phyloP scores from a whole-genome alignment of 1,284 basidiomycete species.

The Singerocomus inundabilis region DNA sequence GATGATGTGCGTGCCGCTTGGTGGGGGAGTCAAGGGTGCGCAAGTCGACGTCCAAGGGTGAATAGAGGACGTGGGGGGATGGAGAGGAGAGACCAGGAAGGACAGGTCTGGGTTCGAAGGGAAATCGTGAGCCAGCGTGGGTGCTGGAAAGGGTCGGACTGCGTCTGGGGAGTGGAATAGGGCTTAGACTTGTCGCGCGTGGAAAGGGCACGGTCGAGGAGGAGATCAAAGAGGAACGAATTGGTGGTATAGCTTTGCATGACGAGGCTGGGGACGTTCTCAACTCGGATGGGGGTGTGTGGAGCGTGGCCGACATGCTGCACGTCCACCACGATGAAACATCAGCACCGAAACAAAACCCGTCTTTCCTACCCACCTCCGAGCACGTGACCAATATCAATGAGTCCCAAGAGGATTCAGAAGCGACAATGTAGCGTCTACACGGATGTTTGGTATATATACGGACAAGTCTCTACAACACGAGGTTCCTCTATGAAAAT shows the following conservation, averaged over 20 bases:
- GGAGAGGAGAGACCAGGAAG: background rate
- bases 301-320: conserved; percentile 34
- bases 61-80: background rate
- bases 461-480: conserved; percentile 16
- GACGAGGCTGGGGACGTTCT: background rate
- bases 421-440: background rate
- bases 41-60: conserved; percentile 17
- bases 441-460: conserved; percentile 11
- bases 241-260: background rate
- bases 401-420: background rate
- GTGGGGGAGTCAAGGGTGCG: conserved; percentile 4
- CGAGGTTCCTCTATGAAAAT: conserved; percentile 31
- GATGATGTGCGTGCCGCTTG: conserved; percentile 8
- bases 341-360: background rate
- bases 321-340: conserved; percentile 16
- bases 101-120: conserved; percentile 23
- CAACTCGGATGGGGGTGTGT: conserved; percentile 20
- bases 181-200: conserved; percentile 2
- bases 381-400: conserved; percentile 28
- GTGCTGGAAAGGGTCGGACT: conserved; percentile 11
- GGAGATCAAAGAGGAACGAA: conserved; percentile 3
- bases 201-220: conserved; percentile 25
- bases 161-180: conserved; percentile 4
- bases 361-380: conserved; percentile 7
- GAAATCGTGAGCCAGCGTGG: conserved; percentile 12